Percentiles rank a stretch among this genome's conserved stretches.
These are phyloP conservation scores for Lachancea sp. DNA, from an alignment of 805 yeast species.

Conservation along the genomic window DNA sequence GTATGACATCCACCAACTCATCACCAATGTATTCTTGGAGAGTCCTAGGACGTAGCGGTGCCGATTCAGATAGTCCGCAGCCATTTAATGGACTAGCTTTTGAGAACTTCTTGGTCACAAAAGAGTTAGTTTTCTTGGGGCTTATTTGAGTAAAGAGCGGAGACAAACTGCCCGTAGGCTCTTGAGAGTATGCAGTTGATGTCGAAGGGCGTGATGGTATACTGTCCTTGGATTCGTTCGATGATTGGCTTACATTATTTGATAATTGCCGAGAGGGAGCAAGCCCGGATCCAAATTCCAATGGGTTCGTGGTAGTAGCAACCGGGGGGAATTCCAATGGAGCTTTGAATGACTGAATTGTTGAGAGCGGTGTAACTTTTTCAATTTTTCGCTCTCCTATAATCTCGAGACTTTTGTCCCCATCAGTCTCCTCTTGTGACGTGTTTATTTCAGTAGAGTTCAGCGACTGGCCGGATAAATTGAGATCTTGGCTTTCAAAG, in stretches of 20 bases:
- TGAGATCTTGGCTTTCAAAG: not conserved
- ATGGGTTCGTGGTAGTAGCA: too few species aligned
- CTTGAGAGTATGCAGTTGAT: conserved; percentile 15
- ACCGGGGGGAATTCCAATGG: conserved; percentile 1
- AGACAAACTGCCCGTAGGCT: not conserved
- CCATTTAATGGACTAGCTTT: not conserved
- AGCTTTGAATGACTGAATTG: conserved; percentile 5
- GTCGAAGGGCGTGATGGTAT: conserved; percentile 16
- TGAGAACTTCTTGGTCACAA: not conserved
- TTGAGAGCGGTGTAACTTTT: conserved; percentile 5
- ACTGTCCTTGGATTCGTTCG: conserved; percentile 26
- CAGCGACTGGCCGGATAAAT: not conserved
- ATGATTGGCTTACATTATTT: conserved; percentile 21
- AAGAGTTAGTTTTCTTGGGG: not conserved
- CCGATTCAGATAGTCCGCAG: not conserved
- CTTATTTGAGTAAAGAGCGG: not conserved
- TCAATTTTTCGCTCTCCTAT: conserved; percentile 11
- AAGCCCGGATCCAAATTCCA: not conserved
- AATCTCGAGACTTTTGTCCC: conserved; percentile 13
- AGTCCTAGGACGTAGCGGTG: not conserved
- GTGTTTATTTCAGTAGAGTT: not conserved
- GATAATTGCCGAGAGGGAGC: conserved; percentile 24
- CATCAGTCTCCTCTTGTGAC: not conserved
- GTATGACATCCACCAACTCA: conserved; percentile 22
- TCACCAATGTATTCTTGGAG: conserved; percentile 17